phyloP scores from a whole-genome alignment of 331 rosid genomes.

The Phaseolus coccineus region DNA sequence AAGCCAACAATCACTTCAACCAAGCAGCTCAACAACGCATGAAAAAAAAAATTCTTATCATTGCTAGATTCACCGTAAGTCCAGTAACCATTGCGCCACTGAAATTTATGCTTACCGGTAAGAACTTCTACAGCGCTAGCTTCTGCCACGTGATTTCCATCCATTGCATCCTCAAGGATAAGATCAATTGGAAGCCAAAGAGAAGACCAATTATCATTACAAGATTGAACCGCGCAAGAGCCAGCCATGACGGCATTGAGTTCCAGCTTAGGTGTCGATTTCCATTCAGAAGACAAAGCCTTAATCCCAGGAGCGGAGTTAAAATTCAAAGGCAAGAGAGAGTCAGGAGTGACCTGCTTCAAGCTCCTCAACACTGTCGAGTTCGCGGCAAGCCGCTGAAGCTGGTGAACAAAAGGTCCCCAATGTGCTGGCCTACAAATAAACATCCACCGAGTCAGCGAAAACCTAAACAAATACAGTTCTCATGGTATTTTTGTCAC shows the following conservation, averaged over 20 bases:
- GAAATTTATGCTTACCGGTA: conserved; percentile 54
- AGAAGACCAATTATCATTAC: conserved; percentile 66
- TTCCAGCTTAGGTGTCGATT: conserved; percentile 60
- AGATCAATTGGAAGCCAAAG: conserved; percentile 97
- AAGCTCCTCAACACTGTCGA: conserved; percentile 71
- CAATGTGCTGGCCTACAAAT: conserved; percentile 77
- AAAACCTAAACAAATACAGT: neutral
- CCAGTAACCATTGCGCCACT: neutral
- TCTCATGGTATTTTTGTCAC: neutral
- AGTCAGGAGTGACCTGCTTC: conserved; percentile 64
- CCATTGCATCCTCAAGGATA: conserved; percentile 92
- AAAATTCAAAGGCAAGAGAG: conserved; percentile 65
- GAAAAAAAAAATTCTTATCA: neutral
- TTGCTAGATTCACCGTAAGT: conserved; percentile 18
- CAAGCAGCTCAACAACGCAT: conserved; percentile 20
- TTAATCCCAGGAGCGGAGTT: conserved; percentile 55
- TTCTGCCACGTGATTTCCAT: conserved; percentile 70
- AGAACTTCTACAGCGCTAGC: conserved; percentile 78
- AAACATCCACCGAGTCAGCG: neutral
- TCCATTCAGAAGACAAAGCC: conserved; percentile 59
- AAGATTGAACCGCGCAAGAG: conserved; percentile 66
- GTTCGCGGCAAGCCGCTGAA: conserved; percentile 64
- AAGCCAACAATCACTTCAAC: conserved; percentile 43
- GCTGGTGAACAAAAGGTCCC: conserved; percentile 64
- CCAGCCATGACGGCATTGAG: conserved; percentile 70